Percentiles rank a stretch among this genome's conserved stretches.
Evolutionary conservation across 176 grass and related monocot species (phyloP).

Genomic region (Oryza coarctata): DNA sequence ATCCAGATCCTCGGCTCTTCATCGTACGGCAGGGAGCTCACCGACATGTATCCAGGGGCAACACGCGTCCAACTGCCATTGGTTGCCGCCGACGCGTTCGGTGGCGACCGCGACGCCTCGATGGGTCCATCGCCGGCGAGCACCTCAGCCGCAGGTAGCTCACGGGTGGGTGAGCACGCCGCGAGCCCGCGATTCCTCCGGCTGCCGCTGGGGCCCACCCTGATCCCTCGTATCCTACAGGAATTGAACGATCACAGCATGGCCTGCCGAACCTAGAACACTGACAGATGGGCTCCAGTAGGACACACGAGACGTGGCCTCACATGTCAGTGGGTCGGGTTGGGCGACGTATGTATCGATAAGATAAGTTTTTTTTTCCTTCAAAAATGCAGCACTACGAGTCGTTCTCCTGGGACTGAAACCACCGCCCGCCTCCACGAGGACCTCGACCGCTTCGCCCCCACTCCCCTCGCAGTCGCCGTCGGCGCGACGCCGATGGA

Average conservation of each 20-base stretch:
- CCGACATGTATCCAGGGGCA: background rate
- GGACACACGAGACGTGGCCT: rapidly evolving
- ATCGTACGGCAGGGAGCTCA: background rate
- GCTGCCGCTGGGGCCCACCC: background rate
- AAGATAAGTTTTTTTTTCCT: background rate
- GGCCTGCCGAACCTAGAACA: rapidly evolving
- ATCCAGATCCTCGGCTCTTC: background rate
- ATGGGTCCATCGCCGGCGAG: background rate
- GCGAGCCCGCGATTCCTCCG: background rate
- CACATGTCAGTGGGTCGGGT: background rate
- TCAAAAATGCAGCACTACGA: background rate
- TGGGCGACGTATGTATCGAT: background rate
- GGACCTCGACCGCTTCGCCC: slow-evolving; percentile 2
- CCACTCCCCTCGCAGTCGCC: background rate
- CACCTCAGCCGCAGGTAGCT: slow-evolving; percentile 2
- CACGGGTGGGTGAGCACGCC: background rate
- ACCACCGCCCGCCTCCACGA: background rate
- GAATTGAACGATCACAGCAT: background rate
- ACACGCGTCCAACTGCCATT: background rate
- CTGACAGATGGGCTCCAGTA: background rate
- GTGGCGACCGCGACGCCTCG: background rate
- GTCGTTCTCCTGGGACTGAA: slow-evolving; percentile 11
- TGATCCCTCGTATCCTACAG: background rate
- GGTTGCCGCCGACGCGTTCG: background rate
- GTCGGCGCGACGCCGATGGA: slow-evolving; percentile 39